Evolutionary conservation across 2,329 filamentous ascomycete genomes (phyloP), one percentile per base, ranked within the genome.

Genomic region (Orbilia brochopaga): DNA sequence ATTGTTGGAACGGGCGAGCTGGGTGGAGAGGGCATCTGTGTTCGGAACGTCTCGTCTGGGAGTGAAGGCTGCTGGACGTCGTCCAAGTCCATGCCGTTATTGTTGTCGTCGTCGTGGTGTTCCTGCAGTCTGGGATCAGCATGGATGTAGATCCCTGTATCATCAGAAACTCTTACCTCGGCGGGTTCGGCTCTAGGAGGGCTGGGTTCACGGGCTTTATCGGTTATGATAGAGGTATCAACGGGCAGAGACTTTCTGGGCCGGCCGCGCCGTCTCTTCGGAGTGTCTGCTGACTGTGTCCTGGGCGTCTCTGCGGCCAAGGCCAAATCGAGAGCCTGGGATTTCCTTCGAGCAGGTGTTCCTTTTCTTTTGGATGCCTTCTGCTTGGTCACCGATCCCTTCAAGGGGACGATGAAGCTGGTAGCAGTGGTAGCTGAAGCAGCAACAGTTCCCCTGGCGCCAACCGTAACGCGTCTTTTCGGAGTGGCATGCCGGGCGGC

Each of bases 11-110:
- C 50, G 30, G 69, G 62, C 19, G 66, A 70, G 23, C 59, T 58
- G 53, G 69, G 69, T 5, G 69, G 69, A 2, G 62, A 73, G 24
- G 61, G 66, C 61, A 70, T 70, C 46, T 73, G 60, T 11, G 35
- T 23, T n/a, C 19, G 21, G 13, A 62, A 52, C 7, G 55, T 73
- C 6, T 73, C 69, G 11, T 66, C 69, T 15, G 42, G 19, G 10
- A 44, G 44, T 7, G 30, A 10, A 30, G 50, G 50, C 27, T 19
- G 35, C 24, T 35, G 35, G 23, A 24, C 8, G 40, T 53, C 10
- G 24, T 53, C 56, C 37, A 56, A 42, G 30, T 58, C 55, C 24
- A 51, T 46, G 17, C 19, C 24, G 17, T 61, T 27, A 23, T 62
- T 37, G 51, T 65, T 30, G 10, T 19, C 48, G 27, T 37, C 19